phyloP scores from a whole-genome alignment of 2,329 filamentous ascomycete species.

The Nothophaeocryptopus gaeumannii region DNA sequence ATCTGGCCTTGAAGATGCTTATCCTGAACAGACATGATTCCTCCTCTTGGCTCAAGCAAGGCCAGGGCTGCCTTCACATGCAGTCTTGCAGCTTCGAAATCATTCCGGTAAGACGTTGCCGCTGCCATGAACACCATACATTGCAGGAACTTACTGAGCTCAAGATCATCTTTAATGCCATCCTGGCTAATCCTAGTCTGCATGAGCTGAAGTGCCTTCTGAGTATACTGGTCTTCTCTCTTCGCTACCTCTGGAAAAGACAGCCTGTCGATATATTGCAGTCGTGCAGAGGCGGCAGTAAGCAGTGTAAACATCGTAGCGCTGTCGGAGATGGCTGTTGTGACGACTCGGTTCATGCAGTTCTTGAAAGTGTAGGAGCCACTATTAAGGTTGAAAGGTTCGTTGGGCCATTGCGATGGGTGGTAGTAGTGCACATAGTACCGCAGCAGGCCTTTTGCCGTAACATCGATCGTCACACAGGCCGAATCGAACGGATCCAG shows the following conservation, averaged over 20 bases:
- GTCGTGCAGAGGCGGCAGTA: neutral
- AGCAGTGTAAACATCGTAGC: conserved; percentile 8
- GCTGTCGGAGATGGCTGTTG: neutral
- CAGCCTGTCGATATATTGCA: conserved; percentile 6
- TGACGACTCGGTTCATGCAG: neutral
- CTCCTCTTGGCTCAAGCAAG: neutral
- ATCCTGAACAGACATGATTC: neutral
- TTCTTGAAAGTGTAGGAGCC: conserved; percentile 6
- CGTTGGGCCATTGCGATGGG: conserved; percentile 6
- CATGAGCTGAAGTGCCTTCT: conserved; percentile 2
- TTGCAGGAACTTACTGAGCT: neutral
- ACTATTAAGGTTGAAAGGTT: neutral
- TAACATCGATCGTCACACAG: conserved; percentile 1
- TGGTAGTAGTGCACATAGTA: conserved; percentile 9
- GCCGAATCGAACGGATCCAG: conserved; percentile 6
- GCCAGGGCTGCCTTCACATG: conserved; percentile 1
- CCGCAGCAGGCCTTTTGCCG: conserved; percentile 5
- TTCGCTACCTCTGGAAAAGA: neutral
- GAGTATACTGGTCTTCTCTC: neutral
- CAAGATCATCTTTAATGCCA: neutral
- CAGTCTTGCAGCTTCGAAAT: conserved; percentile 1
- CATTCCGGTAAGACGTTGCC: neutral
- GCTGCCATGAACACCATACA: conserved; percentile 3
- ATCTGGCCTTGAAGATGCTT: conserved; percentile 5
- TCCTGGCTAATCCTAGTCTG: neutral